Percentiles rank a stretch among this genome's conserved stretches.
Evolutionary conservation across 768 basidiomycete species (phyloP).

Genomic region (Leccinum boreale): DNA sequence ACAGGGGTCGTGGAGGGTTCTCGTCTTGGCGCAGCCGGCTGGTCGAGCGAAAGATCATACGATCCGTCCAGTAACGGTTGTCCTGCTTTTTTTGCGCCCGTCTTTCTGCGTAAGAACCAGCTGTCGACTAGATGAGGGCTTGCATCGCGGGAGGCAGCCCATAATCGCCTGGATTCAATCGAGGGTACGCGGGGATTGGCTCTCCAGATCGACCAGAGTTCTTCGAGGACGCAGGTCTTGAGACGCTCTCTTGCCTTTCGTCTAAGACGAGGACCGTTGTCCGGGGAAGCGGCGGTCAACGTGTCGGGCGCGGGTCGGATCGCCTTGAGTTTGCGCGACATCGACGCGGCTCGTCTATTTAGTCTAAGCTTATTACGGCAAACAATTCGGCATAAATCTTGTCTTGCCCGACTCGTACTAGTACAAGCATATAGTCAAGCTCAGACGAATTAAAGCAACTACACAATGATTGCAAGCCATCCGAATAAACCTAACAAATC

Average conservation of each 20-base stretch:
- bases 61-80: conserved; percentile 13
- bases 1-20: conserved; percentile 4
- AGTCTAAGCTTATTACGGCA: no score
- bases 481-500: no score
- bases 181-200: conserved; percentile 29
- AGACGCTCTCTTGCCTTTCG: conserved; percentile 13
- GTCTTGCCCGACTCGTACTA: no score
- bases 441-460: no score
- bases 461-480: no score
- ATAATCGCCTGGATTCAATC: conserved; percentile 23
- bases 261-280: not conserved
- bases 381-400: no score
- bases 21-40: conserved; percentile 4
- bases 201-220: conserved; percentile 31
- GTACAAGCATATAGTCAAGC: no score
- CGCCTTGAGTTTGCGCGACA: conserved; percentile 11
- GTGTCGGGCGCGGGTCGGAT: not conserved
- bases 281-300: not conserved
- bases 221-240: conserved; percentile 9
- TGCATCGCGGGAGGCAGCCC: conserved; percentile 24
- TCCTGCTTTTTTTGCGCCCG: conserved; percentile 23
- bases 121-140: conserved; percentile 16
- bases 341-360: conserved; percentile 1
- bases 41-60: conserved; percentile 22
- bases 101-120: conserved; percentile 29